A percentile compares a stretch with the other conserved stretches of the same genome.
phyloP scores from a whole-genome alignment of 768 basidiomycete genomes.

The Calocera cornea region DNA sequence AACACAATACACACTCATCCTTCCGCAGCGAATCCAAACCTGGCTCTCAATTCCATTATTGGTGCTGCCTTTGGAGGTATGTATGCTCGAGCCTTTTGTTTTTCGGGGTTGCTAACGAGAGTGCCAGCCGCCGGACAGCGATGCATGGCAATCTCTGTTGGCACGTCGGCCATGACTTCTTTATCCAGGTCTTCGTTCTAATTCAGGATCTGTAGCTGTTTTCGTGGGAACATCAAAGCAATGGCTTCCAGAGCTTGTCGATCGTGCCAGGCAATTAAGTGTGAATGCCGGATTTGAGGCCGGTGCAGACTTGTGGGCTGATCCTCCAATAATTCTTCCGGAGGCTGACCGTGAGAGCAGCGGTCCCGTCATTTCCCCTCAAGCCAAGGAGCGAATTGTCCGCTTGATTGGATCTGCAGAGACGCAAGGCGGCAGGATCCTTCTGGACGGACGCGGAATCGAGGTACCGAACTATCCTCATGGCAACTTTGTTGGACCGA shows the following conservation, averaged over 20 bases:
- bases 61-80: constrained; percentile 75
- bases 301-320: constrained; percentile 62
- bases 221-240: constrained; percentile 60
- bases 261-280: constrained; percentile 64
- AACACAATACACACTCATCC: background rate
- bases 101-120: constrained; percentile 22
- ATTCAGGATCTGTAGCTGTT: constrained; percentile 26
- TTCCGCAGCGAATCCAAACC: constrained; percentile 65
- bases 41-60: constrained; percentile 78
- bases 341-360: constrained; percentile 17
- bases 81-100: constrained; percentile 17
- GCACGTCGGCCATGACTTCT: constrained; percentile 30
- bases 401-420: constrained; percentile 45
- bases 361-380: constrained; percentile 46
- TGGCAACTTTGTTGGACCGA: constrained; percentile 93
- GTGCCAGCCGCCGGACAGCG: constrained; percentile 75
- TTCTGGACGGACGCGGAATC: constrained; percentile 69
- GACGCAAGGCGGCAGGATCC: constrained; percentile 68
- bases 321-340: constrained; percentile 11
- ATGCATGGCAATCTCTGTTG: constrained; percentile 92
- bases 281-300: constrained; percentile 86
- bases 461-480: constrained; percentile 59
- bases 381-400: constrained; percentile 64
- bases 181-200: background rate
- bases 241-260: constrained; percentile 79